These are phyloP conservation scores for Mycena epipterygia DNA, from an alignment of 768 basidiomycete genomes.

Conservation along the genomic window DNA sequence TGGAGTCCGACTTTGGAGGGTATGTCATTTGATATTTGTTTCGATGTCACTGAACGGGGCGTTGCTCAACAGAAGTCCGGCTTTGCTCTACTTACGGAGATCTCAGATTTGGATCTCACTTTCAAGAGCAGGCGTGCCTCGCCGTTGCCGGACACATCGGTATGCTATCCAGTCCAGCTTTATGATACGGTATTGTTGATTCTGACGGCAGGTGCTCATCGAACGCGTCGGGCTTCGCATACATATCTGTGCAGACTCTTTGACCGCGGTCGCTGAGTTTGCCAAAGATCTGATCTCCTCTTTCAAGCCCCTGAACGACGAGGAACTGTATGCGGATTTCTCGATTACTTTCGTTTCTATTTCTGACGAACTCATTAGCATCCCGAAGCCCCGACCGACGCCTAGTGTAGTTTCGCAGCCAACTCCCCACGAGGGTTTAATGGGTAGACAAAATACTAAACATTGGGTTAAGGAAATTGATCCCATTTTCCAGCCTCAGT, in stretches of 20 bases:
- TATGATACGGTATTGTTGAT: neutral
- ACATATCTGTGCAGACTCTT: constrained; percentile 86
- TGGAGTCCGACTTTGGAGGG: constrained; percentile 77
- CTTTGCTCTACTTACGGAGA: constrained; percentile 77
- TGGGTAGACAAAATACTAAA: constrained; percentile 49
- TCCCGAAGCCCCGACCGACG: constrained; percentile 40
- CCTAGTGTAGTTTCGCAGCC: constrained; percentile 51
- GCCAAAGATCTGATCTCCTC: constrained; percentile 63
- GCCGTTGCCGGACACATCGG: constrained; percentile 52
- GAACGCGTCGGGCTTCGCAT: constrained; percentile 67
- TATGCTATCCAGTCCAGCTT: constrained; percentile 40
- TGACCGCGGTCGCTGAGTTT: constrained; percentile 70
- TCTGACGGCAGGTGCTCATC: constrained; percentile 63
- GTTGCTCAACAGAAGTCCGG: constrained; percentile 65
- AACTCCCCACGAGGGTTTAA: constrained; percentile 41
- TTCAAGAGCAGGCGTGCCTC: constrained; percentile 50
- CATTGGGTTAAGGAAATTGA: neutral
- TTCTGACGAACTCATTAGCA: constrained; percentile 36
- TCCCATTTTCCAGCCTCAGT: constrained; percentile 67
- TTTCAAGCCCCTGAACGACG: constrained; percentile 52
- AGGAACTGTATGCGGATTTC: constrained; percentile 31
- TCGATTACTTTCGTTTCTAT: neutral
- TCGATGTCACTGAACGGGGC: neutral
- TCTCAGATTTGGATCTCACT: constrained; percentile 62
- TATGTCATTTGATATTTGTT: constrained; percentile 45